A percentile compares a stretch with the other conserved stretches of the same genome.
phyloP scores from a whole-genome alignment of 2,329 filamentous ascomycete genomes.

The Cryphonectria radicalis region DNA sequence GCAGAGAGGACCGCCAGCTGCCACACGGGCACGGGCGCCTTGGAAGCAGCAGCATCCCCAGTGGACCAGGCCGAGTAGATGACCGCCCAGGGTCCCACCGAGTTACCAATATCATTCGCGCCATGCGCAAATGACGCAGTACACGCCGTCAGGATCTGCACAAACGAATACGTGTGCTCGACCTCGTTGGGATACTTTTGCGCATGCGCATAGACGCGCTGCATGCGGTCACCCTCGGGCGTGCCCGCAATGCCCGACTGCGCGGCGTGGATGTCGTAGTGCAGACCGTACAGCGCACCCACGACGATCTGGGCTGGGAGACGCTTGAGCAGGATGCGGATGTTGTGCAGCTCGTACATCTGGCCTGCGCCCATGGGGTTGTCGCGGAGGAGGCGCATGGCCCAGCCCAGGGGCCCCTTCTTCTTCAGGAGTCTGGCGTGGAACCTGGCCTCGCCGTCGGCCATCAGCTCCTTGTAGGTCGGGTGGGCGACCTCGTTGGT shows the following conservation, averaged over 20 bases:
- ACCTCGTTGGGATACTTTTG: constrained; percentile 71
- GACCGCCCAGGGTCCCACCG: constrained; percentile 70
- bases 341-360: constrained; percentile 75
- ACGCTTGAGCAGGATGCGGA: constrained; percentile 65
- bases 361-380: constrained; percentile 74
- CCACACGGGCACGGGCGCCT: constrained; percentile 73
- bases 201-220: constrained; percentile 66
- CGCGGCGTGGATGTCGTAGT: constrained; percentile 83
- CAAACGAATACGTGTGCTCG: constrained; percentile 70
- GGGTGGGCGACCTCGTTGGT: constrained; percentile 53
- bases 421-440: constrained; percentile 66
- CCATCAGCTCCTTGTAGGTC: constrained; percentile 66
- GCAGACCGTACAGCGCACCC: constrained; percentile 70
- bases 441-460: constrained; percentile 59
- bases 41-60: constrained; percentile 62
- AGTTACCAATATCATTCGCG: constrained; percentile 77
- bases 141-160: constrained; percentile 70
- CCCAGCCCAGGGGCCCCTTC: constrained; percentile 77
- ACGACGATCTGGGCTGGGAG: constrained; percentile 69
- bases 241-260: constrained; percentile 73
- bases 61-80: constrained; percentile 72
- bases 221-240: constrained; percentile 74
- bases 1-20: constrained; percentile 71
- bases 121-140: constrained; percentile 77
- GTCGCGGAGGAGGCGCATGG: constrained; percentile 75